Percentiles rank a stretch among this genome's conserved stretches.
Conservation (phyloP, 345 rosid species). For the Populus euphratica region DNA sequence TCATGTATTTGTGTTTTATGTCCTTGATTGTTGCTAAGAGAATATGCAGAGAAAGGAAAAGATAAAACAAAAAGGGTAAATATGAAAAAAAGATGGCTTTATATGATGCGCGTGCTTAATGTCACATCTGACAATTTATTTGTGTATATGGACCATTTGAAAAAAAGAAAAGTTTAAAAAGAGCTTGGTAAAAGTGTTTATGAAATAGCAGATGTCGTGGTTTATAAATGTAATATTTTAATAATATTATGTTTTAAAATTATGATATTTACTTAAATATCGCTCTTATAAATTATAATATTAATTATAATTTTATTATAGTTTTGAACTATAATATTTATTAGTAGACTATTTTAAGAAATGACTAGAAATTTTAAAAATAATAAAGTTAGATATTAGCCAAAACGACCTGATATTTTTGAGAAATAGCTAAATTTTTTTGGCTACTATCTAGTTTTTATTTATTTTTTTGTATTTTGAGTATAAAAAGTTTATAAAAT, state of each 20-base stretch:
- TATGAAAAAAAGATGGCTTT: background rate
- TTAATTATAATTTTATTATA: fast-evolving
- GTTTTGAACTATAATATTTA: fast-evolving
- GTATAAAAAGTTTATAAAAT: too few species aligned
- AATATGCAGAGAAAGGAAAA: background rate
- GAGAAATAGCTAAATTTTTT: fast-evolving
- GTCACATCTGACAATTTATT: background rate
- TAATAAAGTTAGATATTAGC: fast-evolving
- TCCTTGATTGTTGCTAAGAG: background rate
- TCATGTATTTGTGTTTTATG: background rate
- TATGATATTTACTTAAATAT: too few species aligned
- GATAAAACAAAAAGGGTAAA: background rate
- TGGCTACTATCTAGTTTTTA: too few species aligned
- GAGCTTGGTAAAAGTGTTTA: too few species aligned
- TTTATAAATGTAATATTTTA: too few species aligned
- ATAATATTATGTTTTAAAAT: too few species aligned
- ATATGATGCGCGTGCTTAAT: background rate
- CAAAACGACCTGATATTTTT: fast-evolving
- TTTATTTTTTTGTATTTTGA: too few species aligned
- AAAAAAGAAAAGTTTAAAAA: background rate
- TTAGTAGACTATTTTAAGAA: too few species aligned
- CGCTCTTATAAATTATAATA: fast-evolving
- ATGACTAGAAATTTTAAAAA: fast-evolving
- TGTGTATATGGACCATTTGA: background rate
- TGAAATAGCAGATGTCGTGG: too few species aligned